Percentiles rank a stretch among this genome's conserved stretches.
phyloP scores from a whole-genome alignment of 371 early-diverging fungal genomes.

The Rhizopus delemar region DNA sequence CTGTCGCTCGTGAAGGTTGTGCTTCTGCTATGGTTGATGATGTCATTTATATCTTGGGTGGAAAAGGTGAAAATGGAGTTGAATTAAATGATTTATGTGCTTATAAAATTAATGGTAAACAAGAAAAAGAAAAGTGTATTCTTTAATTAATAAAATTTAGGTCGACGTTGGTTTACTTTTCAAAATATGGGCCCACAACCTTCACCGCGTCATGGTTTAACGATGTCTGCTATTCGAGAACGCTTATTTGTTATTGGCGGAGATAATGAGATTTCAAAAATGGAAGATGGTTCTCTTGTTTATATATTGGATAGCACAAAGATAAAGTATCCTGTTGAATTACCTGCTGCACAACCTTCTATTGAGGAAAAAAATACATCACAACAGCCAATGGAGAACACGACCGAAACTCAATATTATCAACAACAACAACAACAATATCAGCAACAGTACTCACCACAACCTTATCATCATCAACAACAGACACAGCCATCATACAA shows the following conservation, averaged over 20 bases:
- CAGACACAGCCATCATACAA: slow-evolving; percentile 2
- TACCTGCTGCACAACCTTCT: slow-evolving; percentile 14
- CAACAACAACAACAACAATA: slow-evolving; percentile 28
- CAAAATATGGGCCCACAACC: slow-evolving; percentile 72
- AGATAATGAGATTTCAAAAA: slow-evolving; percentile 50
- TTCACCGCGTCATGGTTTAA: slow-evolving; percentile 63
- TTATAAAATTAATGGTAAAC: slow-evolving; percentile 66
- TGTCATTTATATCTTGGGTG: slow-evolving; percentile 77
- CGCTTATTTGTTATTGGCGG: slow-evolving; percentile 71
- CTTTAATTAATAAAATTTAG: slow-evolving; percentile 3
- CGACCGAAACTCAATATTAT: slow-evolving; percentile 13
- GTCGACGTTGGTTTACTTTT: slow-evolving; percentile 69
- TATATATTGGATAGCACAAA: slow-evolving; percentile 74
- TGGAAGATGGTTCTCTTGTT: slow-evolving; percentile 55
- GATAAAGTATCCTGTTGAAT: slow-evolving; percentile 68
- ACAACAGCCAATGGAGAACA: slow-evolving; percentile 4
- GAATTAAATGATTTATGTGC: slow-evolving; percentile 73
- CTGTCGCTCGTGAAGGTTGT: slow-evolving; percentile 69
- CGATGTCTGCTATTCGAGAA: slow-evolving; percentile 65
- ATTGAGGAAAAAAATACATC: slow-evolving; percentile 14
- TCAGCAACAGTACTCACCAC: slow-evolving; percentile 1
- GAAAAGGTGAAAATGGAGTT: slow-evolving; percentile 60
- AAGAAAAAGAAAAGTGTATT: not conserved
- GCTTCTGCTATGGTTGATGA: slow-evolving; percentile 71
- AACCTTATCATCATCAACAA: slow-evolving; percentile 4